Base-by-base conservation (phyloP, 257 asterid species). In the Fraxinus excelsior region DNA sequence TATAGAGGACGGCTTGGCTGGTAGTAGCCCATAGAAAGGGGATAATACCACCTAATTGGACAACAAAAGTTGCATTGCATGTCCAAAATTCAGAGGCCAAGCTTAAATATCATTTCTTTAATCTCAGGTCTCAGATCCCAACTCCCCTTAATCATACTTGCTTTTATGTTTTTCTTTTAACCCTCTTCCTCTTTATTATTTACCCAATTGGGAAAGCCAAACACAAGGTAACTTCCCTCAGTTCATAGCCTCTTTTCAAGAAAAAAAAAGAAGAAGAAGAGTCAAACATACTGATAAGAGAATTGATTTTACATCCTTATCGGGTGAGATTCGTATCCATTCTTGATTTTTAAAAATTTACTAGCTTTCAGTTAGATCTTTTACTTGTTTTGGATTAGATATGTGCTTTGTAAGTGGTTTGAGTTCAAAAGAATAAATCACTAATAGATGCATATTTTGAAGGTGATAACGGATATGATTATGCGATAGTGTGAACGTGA, bases 1-100 rank as follows among this genome's bases (percentile, higher is more conserved):
- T 35, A 71, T 40, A 62, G n/a, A 31, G 72, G 76, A 44, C 46
- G 71, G 78, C 82, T 74, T 62, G 46, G 78, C 79, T 67, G 37
- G n/a, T 75, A 37, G n/a, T 75, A 37, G 85, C 29, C 78, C 84
- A 82, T 67, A 58, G 82, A 73, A 75, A 77, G 80, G 58, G 85
- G 87, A 75, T 31, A 84, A 66, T 62, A 73, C 76, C 87, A 82
- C 85, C 85, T 49, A 78, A 84, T 79, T 81, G 84, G 87, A 82
- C 82, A 77, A 74, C 86, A 76, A 80, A 74, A 73, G 72, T 26
- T 74, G 58, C 78, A 74, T 73, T 46, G 64, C 38, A 62, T 66
- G 71, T 81, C 77, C 84, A 21, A 76, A 80, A 71, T 83, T 76
- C 81, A 74, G 76, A 85, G 68, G 68, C 35, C 18, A 62, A 1